Evolutionary conservation across 306 rosid species (phyloP), one percentile per base, ranked within the genome.

Genomic region (Rosa lucieae): DNA sequence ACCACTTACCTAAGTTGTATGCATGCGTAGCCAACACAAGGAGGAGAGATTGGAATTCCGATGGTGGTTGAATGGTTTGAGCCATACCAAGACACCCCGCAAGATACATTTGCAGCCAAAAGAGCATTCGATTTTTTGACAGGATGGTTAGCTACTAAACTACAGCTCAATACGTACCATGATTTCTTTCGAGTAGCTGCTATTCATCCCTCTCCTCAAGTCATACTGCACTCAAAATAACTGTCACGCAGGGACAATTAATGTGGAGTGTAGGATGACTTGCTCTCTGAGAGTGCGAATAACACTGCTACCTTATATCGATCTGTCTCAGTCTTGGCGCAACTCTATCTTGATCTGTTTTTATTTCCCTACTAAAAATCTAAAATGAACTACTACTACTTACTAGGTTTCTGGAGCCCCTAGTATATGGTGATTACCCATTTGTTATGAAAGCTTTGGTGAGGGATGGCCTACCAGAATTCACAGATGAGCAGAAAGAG

Each of bases 41-140:
- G 42, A 26, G 67, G 67, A 62, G 40, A 62, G 67, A 62, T 62
- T 29, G 67, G 67, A 62, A 62, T 62, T 37, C 67, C 67, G 2
- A 26, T 62, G 2, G 40, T 26, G 15, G 7, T 29, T 4, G 18
- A 62, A 29, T 62, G 67, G 67, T 62, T 62, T 29, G 67, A 62
- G 40, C 67, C 67, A 26, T 62, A 23, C 40, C 8, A 62, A 11
- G 17, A 26, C 67, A 26, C 40, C 39, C 67, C 67, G 12, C 67
- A 62, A 29, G 67, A 29, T 21, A 9, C 10, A 29, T 6, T 4
- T 32, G 67, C 67, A 29, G 11, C 42, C 8, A 29, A 12, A 4
- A 62, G 67, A 62, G 67, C 67, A 1, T 62, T 29, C 7, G 67
- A 62, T 40, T 62, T 62, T 12, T 26, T 62, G 18, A 4, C 17